A percentile compares a stretch with the other conserved stretches of the same genome.
Conservation (phyloP, 352 stramenopile species). For the Phytophthora sojae region DNA sequence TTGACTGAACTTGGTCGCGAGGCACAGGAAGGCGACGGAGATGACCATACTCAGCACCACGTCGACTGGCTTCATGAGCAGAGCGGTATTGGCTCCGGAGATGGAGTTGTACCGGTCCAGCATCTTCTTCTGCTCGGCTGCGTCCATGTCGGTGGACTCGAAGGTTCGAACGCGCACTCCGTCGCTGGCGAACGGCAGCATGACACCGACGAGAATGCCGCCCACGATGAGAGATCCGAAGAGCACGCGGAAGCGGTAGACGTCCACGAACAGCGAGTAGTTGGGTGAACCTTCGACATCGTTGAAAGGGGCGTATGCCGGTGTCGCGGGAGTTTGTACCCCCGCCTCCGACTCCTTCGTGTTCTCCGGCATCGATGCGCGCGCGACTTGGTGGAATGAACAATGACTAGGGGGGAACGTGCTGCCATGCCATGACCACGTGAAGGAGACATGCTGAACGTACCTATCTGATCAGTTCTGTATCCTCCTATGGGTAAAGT, state of each 20-base stretch:
- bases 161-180: constrained; percentile 16
- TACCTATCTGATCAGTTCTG: background rate
- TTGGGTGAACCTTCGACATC: background rate
- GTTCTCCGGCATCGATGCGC: background rate
- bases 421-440: no score
- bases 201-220: background rate
- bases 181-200: constrained; percentile 12
- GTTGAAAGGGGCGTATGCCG: background rate
- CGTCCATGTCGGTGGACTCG: constrained; percentile 15
- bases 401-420: background rate
- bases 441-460: background rate
- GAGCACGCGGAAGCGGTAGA: background rate
- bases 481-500: background rate
- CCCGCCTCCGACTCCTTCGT: background rate
- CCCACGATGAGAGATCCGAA: constrained; percentile 1
- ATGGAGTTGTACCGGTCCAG: constrained; percentile 25
- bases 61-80: constrained; percentile 22
- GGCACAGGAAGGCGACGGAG: constrained; percentile 12
- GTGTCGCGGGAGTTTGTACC: background rate
- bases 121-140: constrained; percentile 8
- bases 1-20: constrained; percentile 11
- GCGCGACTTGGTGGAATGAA: background rate
- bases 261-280: constrained; percentile 4
- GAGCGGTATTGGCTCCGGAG: constrained; percentile 3
- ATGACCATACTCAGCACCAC: constrained; percentile 26